Conservation (phyloP, 2,329 filamentous ascomycete species). For the Pseudogymnoascus sp. region DNA sequence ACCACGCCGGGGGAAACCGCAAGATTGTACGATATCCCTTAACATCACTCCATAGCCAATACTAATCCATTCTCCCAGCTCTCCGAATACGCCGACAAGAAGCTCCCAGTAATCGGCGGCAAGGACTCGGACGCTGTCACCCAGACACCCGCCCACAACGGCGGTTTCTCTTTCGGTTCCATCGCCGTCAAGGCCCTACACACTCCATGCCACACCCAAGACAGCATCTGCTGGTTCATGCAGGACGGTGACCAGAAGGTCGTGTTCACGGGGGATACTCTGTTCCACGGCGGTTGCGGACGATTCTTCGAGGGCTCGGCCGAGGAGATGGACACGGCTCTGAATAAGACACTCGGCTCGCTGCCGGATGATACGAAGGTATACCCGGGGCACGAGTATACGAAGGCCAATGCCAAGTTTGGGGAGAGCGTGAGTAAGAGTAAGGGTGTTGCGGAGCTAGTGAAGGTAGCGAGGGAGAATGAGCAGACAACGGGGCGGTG, state of each 20-base stretch:
- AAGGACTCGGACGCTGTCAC: slow-evolving; percentile 78
- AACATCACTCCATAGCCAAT: background rate
- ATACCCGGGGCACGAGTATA: slow-evolving; percentile 97
- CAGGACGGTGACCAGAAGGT: slow-evolving; percentile 70
- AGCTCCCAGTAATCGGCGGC: slow-evolving; percentile 68
- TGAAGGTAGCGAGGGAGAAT: slow-evolving; percentile 70
- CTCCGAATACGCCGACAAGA: slow-evolving; percentile 31
- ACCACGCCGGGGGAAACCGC: slow-evolving; percentile 87
- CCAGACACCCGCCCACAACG: slow-evolving; percentile 64
- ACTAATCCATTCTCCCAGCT: slow-evolving; percentile 15
- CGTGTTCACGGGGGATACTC: slow-evolving; percentile 92
- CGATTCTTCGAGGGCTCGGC: slow-evolving; percentile 91
- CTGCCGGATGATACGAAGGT: slow-evolving; percentile 88
- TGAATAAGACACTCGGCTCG: slow-evolving; percentile 75
- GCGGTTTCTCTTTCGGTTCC: slow-evolving; percentile 73
- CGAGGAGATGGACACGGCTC: slow-evolving; percentile 82
- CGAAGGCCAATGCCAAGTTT: slow-evolving; percentile 93
- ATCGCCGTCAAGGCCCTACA: slow-evolving; percentile 83
- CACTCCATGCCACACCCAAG: slow-evolving; percentile 95
- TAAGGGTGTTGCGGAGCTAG: slow-evolving; percentile 67
- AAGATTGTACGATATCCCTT: slow-evolving; percentile 53
- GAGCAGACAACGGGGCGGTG: slow-evolving; percentile 89
- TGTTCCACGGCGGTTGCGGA: slow-evolving; percentile 79
- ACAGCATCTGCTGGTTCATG: slow-evolving; percentile 93
- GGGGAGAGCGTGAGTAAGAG: slow-evolving; percentile 66